phyloP scores from a whole-genome alignment of 2,329 filamentous ascomycete genomes.

The Claviceps spartinae region DNA sequence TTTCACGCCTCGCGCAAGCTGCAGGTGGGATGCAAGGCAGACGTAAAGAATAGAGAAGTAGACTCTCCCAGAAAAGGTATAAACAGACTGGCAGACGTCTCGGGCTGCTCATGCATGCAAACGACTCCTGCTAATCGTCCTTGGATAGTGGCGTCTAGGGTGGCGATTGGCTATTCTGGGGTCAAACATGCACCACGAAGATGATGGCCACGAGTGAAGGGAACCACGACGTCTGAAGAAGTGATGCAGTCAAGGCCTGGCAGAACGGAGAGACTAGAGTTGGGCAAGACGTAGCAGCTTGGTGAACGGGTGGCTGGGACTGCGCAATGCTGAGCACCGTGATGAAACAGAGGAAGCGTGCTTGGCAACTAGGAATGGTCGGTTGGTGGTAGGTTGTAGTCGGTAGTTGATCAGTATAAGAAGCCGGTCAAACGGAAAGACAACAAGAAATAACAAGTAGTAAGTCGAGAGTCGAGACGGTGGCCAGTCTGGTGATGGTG shows the following conservation, averaged over 20 bases:
- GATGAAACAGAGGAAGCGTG: constrained; percentile 4
- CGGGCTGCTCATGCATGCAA: constrained; percentile 13
- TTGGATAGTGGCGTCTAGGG: constrained; percentile 14
- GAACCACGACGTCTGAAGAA: constrained; percentile 15
- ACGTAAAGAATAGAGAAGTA: neutral
- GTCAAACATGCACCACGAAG: constrained; percentile 19
- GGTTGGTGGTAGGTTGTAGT: neutral
- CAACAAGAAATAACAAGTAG: neutral
- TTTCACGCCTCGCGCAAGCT: neutral
- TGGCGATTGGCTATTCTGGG: constrained; percentile 22
- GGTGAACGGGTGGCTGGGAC: constrained; percentile 10
- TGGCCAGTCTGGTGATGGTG: neutral
- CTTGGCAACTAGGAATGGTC: neutral
- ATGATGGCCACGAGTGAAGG: constrained; percentile 17
- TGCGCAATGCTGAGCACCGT: constrained; percentile 11
- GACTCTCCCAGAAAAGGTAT: constrained; percentile 1
- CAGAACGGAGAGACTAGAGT: neutral
- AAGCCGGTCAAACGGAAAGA: neutral
- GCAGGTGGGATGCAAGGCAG: neutral
- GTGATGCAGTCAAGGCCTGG: neutral
- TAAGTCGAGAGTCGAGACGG: neutral
- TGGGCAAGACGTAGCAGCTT: neutral
- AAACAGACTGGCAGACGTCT: constrained; percentile 13
- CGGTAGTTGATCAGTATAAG: neutral
- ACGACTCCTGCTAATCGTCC: constrained; percentile 13